Percentiles rank a stretch among this genome's conserved stretches.
These are phyloP conservation scores for Citeromyces siamensis DNA, from an alignment of 1,139 yeast species.

Conservation along the genomic window DNA sequence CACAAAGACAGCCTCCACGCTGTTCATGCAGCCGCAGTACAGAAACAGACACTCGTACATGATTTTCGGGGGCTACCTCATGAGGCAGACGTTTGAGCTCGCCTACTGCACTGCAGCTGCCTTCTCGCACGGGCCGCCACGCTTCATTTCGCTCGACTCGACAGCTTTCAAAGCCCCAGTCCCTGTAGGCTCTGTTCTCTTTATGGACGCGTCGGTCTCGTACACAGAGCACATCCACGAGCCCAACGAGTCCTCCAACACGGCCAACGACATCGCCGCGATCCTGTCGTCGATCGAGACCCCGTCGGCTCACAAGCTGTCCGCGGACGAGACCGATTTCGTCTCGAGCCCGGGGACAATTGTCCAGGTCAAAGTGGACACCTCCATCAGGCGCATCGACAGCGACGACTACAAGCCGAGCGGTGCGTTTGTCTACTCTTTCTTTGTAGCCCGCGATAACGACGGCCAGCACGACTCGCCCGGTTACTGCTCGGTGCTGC, in stretches of 20 bases:
- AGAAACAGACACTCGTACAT: slow-evolving; percentile 88
- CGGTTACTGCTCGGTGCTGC: slow-evolving; percentile 57
- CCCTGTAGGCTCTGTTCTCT: slow-evolving; percentile 84
- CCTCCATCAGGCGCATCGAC: slow-evolving; percentile 58
- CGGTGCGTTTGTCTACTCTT: slow-evolving; percentile 82
- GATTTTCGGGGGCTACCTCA: slow-evolving; percentile 88
- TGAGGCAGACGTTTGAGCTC: slow-evolving; percentile 85
- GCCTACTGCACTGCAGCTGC: slow-evolving; percentile 92
- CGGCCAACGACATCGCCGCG: slow-evolving; percentile 8
- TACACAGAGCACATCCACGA: slow-evolving; percentile 69
- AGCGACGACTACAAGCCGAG: slow-evolving; percentile 52
- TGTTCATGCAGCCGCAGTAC: slow-evolving; percentile 93
- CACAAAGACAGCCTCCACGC: slow-evolving; percentile 58
- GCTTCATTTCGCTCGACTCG: slow-evolving; percentile 82
- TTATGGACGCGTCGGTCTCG: slow-evolving; percentile 70
- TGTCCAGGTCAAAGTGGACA: slow-evolving; percentile 81
- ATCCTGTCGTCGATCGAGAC: slow-evolving; percentile 29
- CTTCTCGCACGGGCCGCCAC: slow-evolving; percentile 69
- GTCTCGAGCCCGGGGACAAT: slow-evolving; percentile 75
- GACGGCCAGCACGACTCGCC: slow-evolving; percentile 23
- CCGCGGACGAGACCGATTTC: slow-evolving; percentile 42
- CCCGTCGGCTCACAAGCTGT: slow-evolving; percentile 43
- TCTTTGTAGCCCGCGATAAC: slow-evolving; percentile 60
- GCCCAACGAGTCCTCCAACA: slow-evolving; percentile 21
- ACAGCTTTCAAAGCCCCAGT: slow-evolving; percentile 90